phyloP scores from a whole-genome alignment of 331 rosid genomes.

The Arachis monticola region DNA sequence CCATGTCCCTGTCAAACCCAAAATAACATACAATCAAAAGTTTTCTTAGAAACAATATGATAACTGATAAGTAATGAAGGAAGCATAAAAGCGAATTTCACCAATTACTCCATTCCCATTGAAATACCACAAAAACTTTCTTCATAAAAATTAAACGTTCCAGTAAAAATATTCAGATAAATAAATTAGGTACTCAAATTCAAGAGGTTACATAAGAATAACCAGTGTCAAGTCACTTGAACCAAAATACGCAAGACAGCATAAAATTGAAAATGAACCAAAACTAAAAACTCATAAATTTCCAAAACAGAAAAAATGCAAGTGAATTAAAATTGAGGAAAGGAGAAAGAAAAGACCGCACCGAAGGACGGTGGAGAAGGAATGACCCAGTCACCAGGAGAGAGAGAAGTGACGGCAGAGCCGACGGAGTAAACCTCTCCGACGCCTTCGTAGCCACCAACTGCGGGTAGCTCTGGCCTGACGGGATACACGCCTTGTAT shows the following conservation, averaged over 20 bases:
- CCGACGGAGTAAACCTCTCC: slow-evolving; percentile 86
- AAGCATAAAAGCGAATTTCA: neutral
- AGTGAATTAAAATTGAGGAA: neutral
- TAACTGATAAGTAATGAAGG: neutral
- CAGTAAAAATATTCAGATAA: no score
- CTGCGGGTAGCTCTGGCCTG: slow-evolving; percentile 83
- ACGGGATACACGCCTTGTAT: slow-evolving; percentile 95
- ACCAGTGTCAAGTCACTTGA: no score
- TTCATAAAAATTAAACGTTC: no score
- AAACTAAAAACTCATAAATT: no score
- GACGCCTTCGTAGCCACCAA: slow-evolving; percentile 94
- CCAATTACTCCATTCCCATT: neutral
- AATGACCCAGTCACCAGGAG: slow-evolving; percentile 87
- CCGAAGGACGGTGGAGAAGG: slow-evolving; percentile 92
- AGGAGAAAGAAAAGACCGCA: slow-evolving; percentile 16
- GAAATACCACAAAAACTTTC: neutral
- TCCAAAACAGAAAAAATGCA: no score
- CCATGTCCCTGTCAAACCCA: slow-evolving; percentile 73
- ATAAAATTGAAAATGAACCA: neutral
- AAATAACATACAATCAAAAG: slow-evolving; percentile 4
- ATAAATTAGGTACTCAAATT: no score
- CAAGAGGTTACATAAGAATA: no score
- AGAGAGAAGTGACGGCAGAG: slow-evolving; percentile 59
- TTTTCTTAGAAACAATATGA: neutral
- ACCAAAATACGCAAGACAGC: neutral